Evolutionary conservation across 805 yeast genomes (phyloP).

Genomic region (Nakazawaea pomicola): DNA sequence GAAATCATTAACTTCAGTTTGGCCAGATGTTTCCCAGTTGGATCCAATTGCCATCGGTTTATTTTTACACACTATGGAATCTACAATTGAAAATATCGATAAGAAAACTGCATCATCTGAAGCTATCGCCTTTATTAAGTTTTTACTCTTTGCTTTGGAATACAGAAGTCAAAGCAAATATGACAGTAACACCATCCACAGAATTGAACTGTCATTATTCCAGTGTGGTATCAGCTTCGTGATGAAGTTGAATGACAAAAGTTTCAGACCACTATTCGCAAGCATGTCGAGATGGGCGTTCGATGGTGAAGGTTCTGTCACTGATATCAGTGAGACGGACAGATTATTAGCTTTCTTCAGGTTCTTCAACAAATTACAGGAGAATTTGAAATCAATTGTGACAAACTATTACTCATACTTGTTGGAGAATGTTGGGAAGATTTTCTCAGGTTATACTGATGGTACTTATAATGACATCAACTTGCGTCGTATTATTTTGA

Average conservation of each 20-base stretch:
- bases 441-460: constrained; percentile 46
- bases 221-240: constrained; percentile 71
- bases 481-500: constrained; percentile 68
- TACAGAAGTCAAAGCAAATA: constrained; percentile 55
- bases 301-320: constrained; percentile 65
- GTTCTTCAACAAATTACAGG: constrained; percentile 82
- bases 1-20: constrained; percentile 54
- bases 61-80: constrained; percentile 62
- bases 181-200: constrained; percentile 68
- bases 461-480: constrained; percentile 43
- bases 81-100: constrained; percentile 59
- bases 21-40: constrained; percentile 41
- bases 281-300: constrained; percentile 87
- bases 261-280: constrained; percentile 89
- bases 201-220: constrained; percentile 76
- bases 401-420: constrained; percentile 86
- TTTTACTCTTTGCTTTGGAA: constrained; percentile 68
- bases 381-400: constrained; percentile 76
- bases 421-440: constrained; percentile 60
- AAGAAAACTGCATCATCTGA: constrained; percentile 73
- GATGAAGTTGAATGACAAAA: constrained; percentile 88
- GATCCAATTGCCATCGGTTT: constrained; percentile 56
- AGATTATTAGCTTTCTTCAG: constrained; percentile 74
- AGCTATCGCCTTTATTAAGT: constrained; percentile 60
- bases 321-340: constrained; percentile 42